These are phyloP conservation scores for Aspergillus fructus DNA, from an alignment of 2,329 filamentous ascomycete genomes.

Conservation along the genomic window DNA sequence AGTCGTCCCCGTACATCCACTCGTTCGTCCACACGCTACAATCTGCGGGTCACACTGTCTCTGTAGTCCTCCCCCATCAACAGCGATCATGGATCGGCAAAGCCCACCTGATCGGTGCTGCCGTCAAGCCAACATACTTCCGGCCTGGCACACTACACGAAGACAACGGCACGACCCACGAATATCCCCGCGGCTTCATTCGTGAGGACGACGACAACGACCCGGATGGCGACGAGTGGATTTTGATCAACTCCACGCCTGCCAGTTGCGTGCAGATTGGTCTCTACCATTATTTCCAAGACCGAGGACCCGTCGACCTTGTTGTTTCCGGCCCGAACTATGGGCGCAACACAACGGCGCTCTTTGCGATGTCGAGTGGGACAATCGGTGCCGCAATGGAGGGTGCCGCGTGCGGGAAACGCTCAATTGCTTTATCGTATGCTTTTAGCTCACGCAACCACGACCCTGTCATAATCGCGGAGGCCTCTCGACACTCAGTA, in stretches of 20 bases:
- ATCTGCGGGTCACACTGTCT: constrained; percentile 77
- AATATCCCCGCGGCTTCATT: constrained; percentile 51
- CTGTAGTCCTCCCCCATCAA: constrained; percentile 83
- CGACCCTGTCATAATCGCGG: constrained; percentile 75
- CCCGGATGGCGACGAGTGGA: constrained; percentile 69
- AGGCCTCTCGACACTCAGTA: constrained; percentile 71
- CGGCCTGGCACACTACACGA: constrained; percentile 62
- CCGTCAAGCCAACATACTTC: constrained; percentile 81
- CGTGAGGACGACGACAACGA: constrained; percentile 53
- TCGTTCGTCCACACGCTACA: constrained; percentile 70
- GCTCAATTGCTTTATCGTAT: constrained; percentile 80
- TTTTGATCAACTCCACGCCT: constrained; percentile 77
- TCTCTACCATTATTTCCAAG: constrained; percentile 73
- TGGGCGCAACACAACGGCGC: constrained; percentile 75
- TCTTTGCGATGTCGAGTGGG: constrained; percentile 75
- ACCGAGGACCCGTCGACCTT: constrained; percentile 70
- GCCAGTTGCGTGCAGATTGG: constrained; percentile 81
- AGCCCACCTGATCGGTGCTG: constrained; percentile 90
- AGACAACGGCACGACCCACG: constrained; percentile 67
- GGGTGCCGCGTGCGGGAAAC: constrained; percentile 68
- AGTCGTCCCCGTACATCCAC: constrained; percentile 79
- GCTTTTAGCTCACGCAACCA: constrained; percentile 87
- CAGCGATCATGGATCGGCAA: constrained; percentile 99
- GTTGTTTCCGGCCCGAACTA: constrained; percentile 82
- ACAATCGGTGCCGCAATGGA: constrained; percentile 77